Conservation (phyloP, 306 rosid genomes). For the Castanea sativa region DNA sequence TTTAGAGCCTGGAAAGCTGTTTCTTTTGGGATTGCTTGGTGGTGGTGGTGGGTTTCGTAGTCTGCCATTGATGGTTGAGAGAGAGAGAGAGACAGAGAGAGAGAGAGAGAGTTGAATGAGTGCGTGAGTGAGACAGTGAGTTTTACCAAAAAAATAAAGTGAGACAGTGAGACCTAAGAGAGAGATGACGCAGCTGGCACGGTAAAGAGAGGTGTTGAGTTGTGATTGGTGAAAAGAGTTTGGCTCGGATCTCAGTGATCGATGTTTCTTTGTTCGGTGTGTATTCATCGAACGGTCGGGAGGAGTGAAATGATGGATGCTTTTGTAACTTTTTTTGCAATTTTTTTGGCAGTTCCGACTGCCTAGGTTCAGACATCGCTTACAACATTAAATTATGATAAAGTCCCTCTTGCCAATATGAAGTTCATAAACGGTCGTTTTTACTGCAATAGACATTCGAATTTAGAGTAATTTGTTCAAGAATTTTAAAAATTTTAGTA, state of each 20-base stretch:
- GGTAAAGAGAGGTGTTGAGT: background rate
- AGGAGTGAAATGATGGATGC: background rate
- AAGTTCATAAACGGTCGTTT: too few relatives aligned
- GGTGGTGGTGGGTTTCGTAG: slow-evolving; percentile 39
- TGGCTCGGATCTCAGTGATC: slow-evolving; percentile 1
- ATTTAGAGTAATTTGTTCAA: too few relatives aligned
- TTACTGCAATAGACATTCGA: too few relatives aligned
- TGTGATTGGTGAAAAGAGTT: background rate
- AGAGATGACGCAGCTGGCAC: background rate
- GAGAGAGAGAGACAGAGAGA: background rate
- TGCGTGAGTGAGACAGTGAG: background rate
- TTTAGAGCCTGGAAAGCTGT: slow-evolving; percentile 74
- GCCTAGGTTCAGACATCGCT: too few relatives aligned
- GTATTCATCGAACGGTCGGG: background rate
- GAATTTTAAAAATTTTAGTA: too few relatives aligned
- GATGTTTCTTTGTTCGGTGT: background rate
- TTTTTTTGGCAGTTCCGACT: too few relatives aligned
- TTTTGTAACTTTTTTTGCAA: too few relatives aligned
- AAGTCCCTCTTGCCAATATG: too few relatives aligned
- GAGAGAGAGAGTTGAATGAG: background rate
- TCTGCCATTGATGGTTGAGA: slow-evolving; percentile 46
- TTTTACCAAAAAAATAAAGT: too few relatives aligned
- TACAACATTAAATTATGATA: too few relatives aligned
- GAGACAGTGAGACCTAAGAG: background rate
- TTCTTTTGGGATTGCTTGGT: slow-evolving; percentile 45